Conservation (phyloP, 176 grass and related monocot genomes). For the Carex myosuroides region DNA sequence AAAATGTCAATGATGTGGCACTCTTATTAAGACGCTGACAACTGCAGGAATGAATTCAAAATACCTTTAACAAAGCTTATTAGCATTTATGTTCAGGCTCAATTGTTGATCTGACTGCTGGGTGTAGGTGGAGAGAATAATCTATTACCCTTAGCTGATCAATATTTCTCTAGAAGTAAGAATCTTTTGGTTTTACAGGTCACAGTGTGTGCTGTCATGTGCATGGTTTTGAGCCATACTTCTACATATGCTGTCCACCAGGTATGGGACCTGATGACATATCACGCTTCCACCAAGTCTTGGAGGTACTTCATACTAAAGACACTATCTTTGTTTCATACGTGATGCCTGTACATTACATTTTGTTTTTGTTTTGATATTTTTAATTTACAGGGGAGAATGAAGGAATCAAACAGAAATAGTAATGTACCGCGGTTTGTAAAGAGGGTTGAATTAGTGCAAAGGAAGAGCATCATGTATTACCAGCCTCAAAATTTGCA, state of each 20-base stretch:
- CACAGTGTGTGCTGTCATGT: slow-evolving; percentile 91
- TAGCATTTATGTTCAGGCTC: neutral
- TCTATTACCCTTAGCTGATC: neutral
- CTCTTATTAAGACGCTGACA: neutral
- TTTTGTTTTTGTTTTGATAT: slow-evolving; percentile 29
- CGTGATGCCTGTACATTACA: neutral
- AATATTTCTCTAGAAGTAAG: neutral
- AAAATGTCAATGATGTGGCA: neutral
- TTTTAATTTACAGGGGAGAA: slow-evolving; percentile 54
- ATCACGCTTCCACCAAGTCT: slow-evolving; percentile 65
- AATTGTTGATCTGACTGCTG: neutral
- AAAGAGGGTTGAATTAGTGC: slow-evolving; percentile 78
- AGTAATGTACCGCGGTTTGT: slow-evolving; percentile 85
- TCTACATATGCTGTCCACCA: slow-evolving; percentile 63
- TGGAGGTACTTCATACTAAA: slow-evolving; percentile 49
- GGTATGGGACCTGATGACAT: slow-evolving; percentile 95
- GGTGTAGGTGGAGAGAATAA: slow-evolving; percentile 4
- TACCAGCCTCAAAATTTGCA: slow-evolving; percentile 69
- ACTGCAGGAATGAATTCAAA: neutral
- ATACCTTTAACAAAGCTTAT: neutral
- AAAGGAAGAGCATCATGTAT: slow-evolving; percentile 98
- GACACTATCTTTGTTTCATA: slow-evolving; percentile 2
- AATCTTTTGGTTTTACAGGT: slow-evolving; percentile 38
- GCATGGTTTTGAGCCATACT: slow-evolving; percentile 96
- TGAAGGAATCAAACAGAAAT: slow-evolving; percentile 96